These are phyloP conservation scores for Sindora glabra DNA, from an alignment of 306 rosid genomes.

Conservation along the genomic window DNA sequence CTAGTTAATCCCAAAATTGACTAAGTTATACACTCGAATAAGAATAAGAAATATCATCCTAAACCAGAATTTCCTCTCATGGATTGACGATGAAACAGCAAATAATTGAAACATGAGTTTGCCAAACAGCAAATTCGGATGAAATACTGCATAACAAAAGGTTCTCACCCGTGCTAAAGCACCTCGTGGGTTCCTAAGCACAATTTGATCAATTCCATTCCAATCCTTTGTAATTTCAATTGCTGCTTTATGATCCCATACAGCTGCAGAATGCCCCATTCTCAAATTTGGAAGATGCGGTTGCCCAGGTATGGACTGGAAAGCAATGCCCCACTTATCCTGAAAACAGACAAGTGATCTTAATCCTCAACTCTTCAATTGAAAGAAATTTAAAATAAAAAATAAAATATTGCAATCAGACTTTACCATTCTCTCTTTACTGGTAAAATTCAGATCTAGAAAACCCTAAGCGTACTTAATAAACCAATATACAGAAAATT, in stretches of 20 bases:
- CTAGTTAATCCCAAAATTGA: conserved; percentile 7
- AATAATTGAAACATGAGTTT: neutral
- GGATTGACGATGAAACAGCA: neutral
- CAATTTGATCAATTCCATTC: conserved; percentile 68
- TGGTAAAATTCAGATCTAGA: conserved; percentile 41
- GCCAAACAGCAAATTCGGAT: neutral
- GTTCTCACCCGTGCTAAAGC: conserved; percentile 66
- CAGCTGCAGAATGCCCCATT: conserved; percentile 85
- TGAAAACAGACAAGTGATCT: conserved; percentile 12
- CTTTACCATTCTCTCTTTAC: conserved; percentile 17
- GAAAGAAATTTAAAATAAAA: conserved; percentile 12
- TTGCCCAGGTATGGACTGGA: conserved; percentile 12
- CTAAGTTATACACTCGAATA: conserved; percentile 5
- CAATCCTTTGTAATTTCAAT: conserved; percentile 60
- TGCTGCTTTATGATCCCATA: conserved; percentile 73
- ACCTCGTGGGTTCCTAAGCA: conserved; percentile 69
- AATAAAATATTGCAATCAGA: conserved; percentile 17
- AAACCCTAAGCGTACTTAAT: neutral
- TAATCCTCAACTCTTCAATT: conserved; percentile 10
- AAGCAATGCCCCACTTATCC: conserved; percentile 13
- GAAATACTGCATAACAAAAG: neutral
- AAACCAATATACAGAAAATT: conserved; percentile 12
- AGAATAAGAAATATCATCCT: neutral
- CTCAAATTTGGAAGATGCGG: neutral
- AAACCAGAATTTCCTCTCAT: neutral